Evolutionary conservation across 2,329 filamentous ascomycete genomes (phyloP), one percentile per base, ranked within the genome.

Genomic region (Fusarium hainanense): DNA sequence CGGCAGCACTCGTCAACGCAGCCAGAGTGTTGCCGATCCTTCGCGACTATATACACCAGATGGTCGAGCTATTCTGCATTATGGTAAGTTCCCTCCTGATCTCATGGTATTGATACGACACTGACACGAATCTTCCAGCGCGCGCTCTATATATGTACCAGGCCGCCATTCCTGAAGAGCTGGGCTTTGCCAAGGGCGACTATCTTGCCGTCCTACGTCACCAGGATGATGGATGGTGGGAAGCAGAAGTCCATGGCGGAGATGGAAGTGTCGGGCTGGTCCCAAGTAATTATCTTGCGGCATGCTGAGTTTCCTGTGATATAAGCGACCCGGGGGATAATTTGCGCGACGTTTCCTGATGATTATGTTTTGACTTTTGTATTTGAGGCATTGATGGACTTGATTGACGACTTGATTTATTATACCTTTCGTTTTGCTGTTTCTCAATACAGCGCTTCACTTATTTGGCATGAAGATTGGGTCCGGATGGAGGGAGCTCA

Each of bases 201-300:
- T 89, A 95, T 63, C 85, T 99, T 16, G 93, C 95, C 4, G 90
- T 99, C 16, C 84, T 98, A 48, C 88, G 94, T 64, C 89, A 97
- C 75, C 96, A 99, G 81, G 96, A 99, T 78, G 96, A 99, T 77
- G 96, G 96, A 21, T 99, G 96, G 96, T 99, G 97, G 96, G 96
- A 99, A 82, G 97, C 97, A 14, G 95, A 98, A 79, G 89, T 98
- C 42, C 92, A 94, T 47, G 90, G 90, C 25, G 85, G 86, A 68
- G 87, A 85, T 68, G 88, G 86, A 51, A 85, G 81, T 51, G 78
- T 85, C 61, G 89, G 89, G 65, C 83, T 91, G 76, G 89, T 91
- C 70, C 89, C 89, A 69, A 91, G 89, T 79, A 91, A 91, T 77
- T 91, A 91, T 74, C 82, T 91, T 63, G 86, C 89, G 78, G 81